These are phyloP conservation scores for Mariannaea sp. DNA, from an alignment of 2,329 filamentous ascomycete species.

Conservation along the genomic window DNA sequence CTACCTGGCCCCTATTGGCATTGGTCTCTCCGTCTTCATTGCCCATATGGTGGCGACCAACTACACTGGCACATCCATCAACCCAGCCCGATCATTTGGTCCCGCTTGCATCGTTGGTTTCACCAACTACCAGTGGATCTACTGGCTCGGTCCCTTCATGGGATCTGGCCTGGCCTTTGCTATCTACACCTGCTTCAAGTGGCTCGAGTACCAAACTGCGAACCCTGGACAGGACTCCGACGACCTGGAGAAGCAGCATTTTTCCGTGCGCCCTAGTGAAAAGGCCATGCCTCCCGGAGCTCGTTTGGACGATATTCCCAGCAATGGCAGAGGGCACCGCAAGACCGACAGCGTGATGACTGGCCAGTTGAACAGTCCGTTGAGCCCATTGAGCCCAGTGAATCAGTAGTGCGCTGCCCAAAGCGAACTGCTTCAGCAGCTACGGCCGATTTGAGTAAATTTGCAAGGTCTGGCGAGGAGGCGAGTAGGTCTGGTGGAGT, in stretches of 20 bases:
- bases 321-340: constrained; percentile 18
- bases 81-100: constrained; percentile 57
- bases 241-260: constrained; percentile 38
- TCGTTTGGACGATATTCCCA: constrained; percentile 27
- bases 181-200: constrained; percentile 57
- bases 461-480: no score
- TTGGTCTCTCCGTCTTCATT: constrained; percentile 73
- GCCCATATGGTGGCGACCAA: constrained; percentile 51
- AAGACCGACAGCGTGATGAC: constrained; percentile 33
- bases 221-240: constrained; percentile 55
- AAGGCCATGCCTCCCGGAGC: constrained; percentile 18
- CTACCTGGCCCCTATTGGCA: constrained; percentile 71
- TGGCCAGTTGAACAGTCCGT: constrained; percentile 20
- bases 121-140: constrained; percentile 57
- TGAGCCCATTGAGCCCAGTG: no score
- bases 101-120: constrained; percentile 52
- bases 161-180: constrained; percentile 54
- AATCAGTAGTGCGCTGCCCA: no score
- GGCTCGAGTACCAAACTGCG: constrained; percentile 55
- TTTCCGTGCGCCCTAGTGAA: constrained; percentile 2
- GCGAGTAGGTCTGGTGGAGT: no score
- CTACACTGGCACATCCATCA: constrained; percentile 55
- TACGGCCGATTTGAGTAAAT: no score
- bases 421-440: no score
- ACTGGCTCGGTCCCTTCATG: constrained; percentile 58